phyloP scores from a whole-genome alignment of 352 stramenopile genomes.

The Phytophthora citricola region DNA sequence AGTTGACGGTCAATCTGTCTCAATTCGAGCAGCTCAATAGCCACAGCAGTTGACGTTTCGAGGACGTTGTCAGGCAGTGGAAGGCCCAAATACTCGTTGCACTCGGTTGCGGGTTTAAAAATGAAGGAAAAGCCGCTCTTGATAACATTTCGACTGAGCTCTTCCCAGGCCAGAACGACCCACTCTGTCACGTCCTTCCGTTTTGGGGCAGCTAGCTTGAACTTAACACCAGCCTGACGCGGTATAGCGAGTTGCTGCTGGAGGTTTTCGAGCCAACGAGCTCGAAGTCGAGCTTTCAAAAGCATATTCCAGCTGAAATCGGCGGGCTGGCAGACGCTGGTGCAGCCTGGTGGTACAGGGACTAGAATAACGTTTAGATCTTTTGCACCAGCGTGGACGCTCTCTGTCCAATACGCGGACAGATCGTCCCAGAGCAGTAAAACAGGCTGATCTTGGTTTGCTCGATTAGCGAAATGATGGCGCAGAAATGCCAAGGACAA shows the following conservation, averaged over 20 bases:
- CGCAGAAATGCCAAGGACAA: not conserved
- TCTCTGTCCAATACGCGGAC: constrained; percentile 32
- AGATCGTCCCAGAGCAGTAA: constrained; percentile 42
- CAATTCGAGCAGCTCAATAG: not conserved
- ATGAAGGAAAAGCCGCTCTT: constrained; percentile 15
- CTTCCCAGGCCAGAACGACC: constrained; percentile 5
- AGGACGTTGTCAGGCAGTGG: not conserved
- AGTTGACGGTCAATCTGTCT: not conserved
- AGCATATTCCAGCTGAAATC: constrained; percentile 32
- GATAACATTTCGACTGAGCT: not conserved
- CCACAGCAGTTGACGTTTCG: not conserved
- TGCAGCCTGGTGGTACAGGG: not conserved
- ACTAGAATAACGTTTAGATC: constrained; percentile 24
- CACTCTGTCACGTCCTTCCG: constrained; percentile 14
- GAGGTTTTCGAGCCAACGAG: constrained; percentile 2
- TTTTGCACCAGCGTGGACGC: constrained; percentile 20
- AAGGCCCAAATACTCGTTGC: not conserved
- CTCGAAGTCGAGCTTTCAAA: constrained; percentile 18
- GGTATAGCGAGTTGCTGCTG: not conserved
- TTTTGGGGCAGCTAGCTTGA: constrained; percentile 6
- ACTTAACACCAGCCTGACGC: not conserved
- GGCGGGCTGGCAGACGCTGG: not conserved
- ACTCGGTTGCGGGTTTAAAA: not conserved
- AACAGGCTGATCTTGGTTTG: constrained; percentile 14
- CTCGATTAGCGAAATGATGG: constrained; percentile 1